These are phyloP conservation scores for Persicaria tinctoria DNA, from an alignment of 148 eudicot species.

Conservation along the genomic window DNA sequence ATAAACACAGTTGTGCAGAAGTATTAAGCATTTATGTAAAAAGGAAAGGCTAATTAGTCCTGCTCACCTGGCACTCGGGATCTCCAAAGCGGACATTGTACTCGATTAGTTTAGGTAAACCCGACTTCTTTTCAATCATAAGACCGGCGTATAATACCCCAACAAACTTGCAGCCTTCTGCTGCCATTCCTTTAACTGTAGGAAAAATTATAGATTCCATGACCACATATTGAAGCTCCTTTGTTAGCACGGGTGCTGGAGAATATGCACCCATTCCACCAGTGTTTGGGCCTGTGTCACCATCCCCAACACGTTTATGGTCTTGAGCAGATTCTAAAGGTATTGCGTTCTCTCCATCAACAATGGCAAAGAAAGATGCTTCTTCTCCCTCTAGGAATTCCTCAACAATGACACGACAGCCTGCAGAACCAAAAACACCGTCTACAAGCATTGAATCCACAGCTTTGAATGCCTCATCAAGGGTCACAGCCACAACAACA, in stretches of 20 bases:
- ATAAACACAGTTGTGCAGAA: background rate
- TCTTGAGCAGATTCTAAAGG: conserved; percentile 96
- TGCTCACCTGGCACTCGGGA: conserved; percentile 95
- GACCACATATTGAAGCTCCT: conserved; percentile 63
- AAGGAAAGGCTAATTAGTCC: background rate
- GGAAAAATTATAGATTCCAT: conserved; percentile 80
- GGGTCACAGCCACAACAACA: conserved; percentile 78
- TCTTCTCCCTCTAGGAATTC: conserved; percentile 94
- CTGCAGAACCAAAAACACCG: conserved; percentile 68
- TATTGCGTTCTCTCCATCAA: conserved; percentile 84
- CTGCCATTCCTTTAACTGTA: conserved; percentile 79
- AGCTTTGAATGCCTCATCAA: conserved; percentile 76
- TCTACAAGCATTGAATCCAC: conserved; percentile 84
- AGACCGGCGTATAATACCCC: conserved; percentile 92
- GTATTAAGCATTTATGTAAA: background rate
- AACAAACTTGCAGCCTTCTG: conserved; percentile 91
- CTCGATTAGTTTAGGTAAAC: conserved; percentile 85
- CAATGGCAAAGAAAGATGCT: conserved; percentile 88
- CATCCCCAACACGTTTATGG: conserved; percentile 93
- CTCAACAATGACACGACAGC: conserved; percentile 69
- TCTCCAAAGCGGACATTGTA: conserved; percentile 98
- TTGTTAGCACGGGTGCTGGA: conserved; percentile 83
- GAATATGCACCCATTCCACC: conserved; percentile 99
- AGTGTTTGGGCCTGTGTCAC: conserved; percentile 89
- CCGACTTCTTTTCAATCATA: conserved; percentile 91